Percentiles rank a stretch among this genome's conserved stretches.
phyloP scores from a whole-genome alignment of 768 basidiomycete genomes.

The Mycena vitilis region DNA sequence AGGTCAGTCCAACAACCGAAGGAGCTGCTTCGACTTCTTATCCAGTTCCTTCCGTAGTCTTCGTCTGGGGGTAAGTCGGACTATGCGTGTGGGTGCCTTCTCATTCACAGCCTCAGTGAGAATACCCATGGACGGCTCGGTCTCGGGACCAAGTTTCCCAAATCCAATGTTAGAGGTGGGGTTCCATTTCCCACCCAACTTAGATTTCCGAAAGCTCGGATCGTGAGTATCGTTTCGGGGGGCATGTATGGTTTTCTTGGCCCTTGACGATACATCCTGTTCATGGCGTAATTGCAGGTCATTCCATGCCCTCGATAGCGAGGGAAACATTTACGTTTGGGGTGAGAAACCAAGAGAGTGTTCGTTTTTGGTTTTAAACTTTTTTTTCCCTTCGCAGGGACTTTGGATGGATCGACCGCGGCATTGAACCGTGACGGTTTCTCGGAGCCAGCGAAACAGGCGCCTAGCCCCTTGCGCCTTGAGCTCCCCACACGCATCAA shows the following conservation, averaged over 20 bases:
- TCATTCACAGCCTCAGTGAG: constrained; percentile 56
- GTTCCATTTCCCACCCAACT: constrained; percentile 77
- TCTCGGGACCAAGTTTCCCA: constrained; percentile 48
- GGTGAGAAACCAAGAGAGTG: constrained; percentile 56
- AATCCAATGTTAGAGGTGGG: constrained; percentile 42
- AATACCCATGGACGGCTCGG: constrained; percentile 75
- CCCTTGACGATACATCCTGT: not conserved
- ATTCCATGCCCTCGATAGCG: constrained; percentile 86
- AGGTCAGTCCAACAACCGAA: constrained; percentile 56
- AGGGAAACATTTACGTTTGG: constrained; percentile 84
- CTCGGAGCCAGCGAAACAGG: constrained; percentile 61
- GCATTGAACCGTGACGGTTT: constrained; percentile 65
- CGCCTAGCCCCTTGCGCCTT: constrained; percentile 67
- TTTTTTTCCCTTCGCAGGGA: constrained; percentile 54
- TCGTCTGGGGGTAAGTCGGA: constrained; percentile 61
- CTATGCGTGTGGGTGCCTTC: not conserved
- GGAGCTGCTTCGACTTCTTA: constrained; percentile 17
- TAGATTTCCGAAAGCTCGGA: constrained; percentile 65
- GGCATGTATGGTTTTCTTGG: constrained; percentile 68
- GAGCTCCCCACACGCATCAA: constrained; percentile 68
- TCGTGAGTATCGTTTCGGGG: constrained; percentile 81
- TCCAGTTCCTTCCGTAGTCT: constrained; percentile 47
- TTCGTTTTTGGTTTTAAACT: not conserved
- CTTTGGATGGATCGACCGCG: constrained; percentile 60
- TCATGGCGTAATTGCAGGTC: constrained; percentile 62